These are phyloP conservation scores for Exserohilum turcica DNA, from an alignment of 2,329 filamentous ascomycete genomes.

Conservation along the genomic window DNA sequence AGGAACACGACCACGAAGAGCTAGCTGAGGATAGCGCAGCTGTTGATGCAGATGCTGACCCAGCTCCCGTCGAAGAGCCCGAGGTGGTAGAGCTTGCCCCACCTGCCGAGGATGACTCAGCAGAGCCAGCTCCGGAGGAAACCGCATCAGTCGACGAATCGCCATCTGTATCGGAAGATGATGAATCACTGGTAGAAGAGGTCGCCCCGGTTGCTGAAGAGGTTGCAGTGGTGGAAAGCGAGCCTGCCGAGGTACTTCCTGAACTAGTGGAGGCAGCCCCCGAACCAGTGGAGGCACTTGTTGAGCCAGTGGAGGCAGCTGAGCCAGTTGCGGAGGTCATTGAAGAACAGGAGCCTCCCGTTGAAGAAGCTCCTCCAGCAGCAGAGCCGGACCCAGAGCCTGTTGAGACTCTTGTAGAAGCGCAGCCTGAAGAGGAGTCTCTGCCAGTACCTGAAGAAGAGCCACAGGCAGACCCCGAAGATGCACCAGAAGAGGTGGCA, in stretches of 20 bases:
- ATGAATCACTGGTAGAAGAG: background rate
- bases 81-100: background rate
- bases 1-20: background rate
- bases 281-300: background rate
- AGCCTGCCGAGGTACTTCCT: background rate
- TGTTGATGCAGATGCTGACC: background rate
- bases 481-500: background rate
- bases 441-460: background rate
- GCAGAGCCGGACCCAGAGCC: background rate
- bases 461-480: slow-evolving; percentile 4
- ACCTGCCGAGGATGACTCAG: background rate
- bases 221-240: slow-evolving; percentile 1
- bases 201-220: slow-evolving; percentile 1
- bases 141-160: background rate
- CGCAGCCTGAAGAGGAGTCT: slow-evolving; percentile 3
- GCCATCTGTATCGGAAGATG: slow-evolving; percentile 2
- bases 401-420: background rate
- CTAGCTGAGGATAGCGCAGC: slow-evolving; percentile 1
- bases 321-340: background rate
- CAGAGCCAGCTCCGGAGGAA: background rate
- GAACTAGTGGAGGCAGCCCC: slow-evolving; percentile 1
- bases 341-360: background rate
- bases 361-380: background rate
- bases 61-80: background rate
- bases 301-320: background rate